These are phyloP conservation scores for Pichia nanzhaoensis DNA, from an alignment of 805 yeast species.

Conservation along the genomic window DNA sequence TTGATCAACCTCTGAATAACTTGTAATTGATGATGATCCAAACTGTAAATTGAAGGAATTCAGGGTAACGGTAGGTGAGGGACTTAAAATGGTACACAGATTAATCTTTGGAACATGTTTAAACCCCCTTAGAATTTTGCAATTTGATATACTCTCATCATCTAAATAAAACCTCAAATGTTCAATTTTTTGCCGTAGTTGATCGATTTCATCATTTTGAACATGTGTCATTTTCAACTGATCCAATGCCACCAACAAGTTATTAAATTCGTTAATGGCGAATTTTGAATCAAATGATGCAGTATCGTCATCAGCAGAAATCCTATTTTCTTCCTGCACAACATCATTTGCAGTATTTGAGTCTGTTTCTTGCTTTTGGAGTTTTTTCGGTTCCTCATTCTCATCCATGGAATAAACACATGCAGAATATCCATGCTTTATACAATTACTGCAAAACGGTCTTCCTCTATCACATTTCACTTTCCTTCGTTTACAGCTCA, in stretches of 20 bases:
- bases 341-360: neutral
- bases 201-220: slow-evolving; percentile 9
- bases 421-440: slow-evolving; percentile 2
- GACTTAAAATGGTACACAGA: neutral
- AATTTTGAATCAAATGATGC: neutral
- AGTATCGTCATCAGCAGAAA: neutral
- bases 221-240: slow-evolving; percentile 6
- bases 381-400: slow-evolving; percentile 3
- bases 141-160: slow-evolving; percentile 6
- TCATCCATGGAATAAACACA: slow-evolving; percentile 10
- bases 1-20: slow-evolving; percentile 6
- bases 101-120: neutral
- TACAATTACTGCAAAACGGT: slow-evolving; percentile 32
- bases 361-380: neutral
- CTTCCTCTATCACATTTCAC: slow-evolving; percentile 36
- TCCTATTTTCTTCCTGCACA: neutral
- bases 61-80: neutral
- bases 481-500: slow-evolving; percentile 41
- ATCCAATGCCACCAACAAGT: slow-evolving; percentile 4
- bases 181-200: slow-evolving; percentile 7
- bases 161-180: slow-evolving; percentile 8
- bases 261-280: slow-evolving; percentile 3
- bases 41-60: slow-evolving; percentile 7
- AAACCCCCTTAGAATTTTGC: slow-evolving; percentile 2
- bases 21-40: slow-evolving; percentile 11